phyloP scores from a whole-genome alignment of 371 early-diverging fungal species.

The Mycotypha africana region DNA sequence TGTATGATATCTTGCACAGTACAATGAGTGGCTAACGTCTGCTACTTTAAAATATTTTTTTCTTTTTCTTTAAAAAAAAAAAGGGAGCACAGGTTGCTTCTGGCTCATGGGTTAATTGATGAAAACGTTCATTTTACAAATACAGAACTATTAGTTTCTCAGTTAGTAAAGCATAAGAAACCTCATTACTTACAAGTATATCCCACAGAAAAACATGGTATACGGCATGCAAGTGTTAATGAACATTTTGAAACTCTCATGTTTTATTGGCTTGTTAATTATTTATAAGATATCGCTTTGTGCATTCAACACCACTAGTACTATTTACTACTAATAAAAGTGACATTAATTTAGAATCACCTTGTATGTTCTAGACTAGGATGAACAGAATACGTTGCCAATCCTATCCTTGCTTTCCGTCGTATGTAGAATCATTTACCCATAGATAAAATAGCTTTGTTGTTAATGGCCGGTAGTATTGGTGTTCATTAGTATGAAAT shows the following conservation, averaged over 20 bases:
- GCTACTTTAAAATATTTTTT: not conserved
- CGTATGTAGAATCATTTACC: too few species aligned
- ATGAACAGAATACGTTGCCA: too few species aligned
- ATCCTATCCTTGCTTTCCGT: too few species aligned
- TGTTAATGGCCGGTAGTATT: too few species aligned
- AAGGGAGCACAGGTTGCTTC: constrained; percentile 62
- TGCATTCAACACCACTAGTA: too few species aligned
- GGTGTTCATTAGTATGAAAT: too few species aligned
- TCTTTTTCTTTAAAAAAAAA: constrained; percentile 11
- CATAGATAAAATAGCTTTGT: too few species aligned
- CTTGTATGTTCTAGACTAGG: too few species aligned
- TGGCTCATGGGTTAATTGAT: constrained; percentile 77
- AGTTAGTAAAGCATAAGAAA: constrained; percentile 51
- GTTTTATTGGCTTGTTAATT: constrained; percentile 66
- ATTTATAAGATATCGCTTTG: constrained; percentile 40
- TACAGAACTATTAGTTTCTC: constrained; percentile 54
- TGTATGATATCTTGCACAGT: not conserved
- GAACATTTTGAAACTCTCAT: constrained; percentile 81
- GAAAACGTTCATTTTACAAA: constrained; percentile 81
- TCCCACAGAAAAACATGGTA: constrained; percentile 73
- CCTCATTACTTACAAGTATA: constrained; percentile 66
- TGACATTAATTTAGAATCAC: too few species aligned
- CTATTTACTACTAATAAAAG: too few species aligned
- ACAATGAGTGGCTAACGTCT: not conserved
- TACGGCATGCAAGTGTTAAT: constrained; percentile 61